A percentile compares a stretch with the other conserved stretches of the same genome.
phyloP scores from a whole-genome alignment of 768 basidiomycete species.

The Erythrobasidium yunnanense region DNA sequence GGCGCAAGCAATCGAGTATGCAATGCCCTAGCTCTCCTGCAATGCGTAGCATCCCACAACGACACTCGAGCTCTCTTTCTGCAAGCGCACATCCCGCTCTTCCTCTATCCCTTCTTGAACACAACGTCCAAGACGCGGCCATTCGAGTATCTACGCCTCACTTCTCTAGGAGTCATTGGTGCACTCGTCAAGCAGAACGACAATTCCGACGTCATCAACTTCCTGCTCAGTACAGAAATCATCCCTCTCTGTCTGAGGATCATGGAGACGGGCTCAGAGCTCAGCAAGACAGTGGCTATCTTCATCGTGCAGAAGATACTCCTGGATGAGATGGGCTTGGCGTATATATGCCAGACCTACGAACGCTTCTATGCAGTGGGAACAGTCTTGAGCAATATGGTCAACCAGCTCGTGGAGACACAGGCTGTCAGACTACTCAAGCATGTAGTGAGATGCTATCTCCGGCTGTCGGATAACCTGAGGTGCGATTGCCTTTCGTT shows the following conservation, averaged over 20 bases:
- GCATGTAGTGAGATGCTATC: slow-evolving; percentile 94
- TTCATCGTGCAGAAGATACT: slow-evolving; percentile 97
- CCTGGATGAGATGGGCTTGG: slow-evolving; percentile 90
- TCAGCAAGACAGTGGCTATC: slow-evolving; percentile 97
- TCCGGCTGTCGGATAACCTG: slow-evolving; percentile 88
- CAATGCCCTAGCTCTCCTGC: slow-evolving; percentile 91
- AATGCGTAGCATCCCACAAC: slow-evolving; percentile 94
- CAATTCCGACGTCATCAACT: slow-evolving; percentile 97
- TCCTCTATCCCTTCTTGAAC: slow-evolving; percentile 94
- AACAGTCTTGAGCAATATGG: slow-evolving; percentile 97
- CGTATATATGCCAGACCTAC: slow-evolving; percentile 99
- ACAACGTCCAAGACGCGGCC: slow-evolving; percentile 98
- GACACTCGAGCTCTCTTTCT: slow-evolving; percentile 92
- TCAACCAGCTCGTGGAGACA: slow-evolving; percentile 90
- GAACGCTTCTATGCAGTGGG: slow-evolving; percentile 98
- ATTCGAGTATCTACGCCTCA: slow-evolving; percentile 97
- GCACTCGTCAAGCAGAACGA: slow-evolving; percentile 99
- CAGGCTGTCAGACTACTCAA: slow-evolving; percentile 92
- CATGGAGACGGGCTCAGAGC: slow-evolving; percentile 98
- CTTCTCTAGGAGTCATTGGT: slow-evolving; percentile 97
- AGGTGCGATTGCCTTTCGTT: slow-evolving; percentile 50
- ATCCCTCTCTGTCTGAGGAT: slow-evolving; percentile 97
- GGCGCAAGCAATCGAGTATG: slow-evolving; percentile 97
- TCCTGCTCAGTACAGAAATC: slow-evolving; percentile 96
- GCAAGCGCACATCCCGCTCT: slow-evolving; percentile 85